These are phyloP conservation scores for Calonectria henricotiae DNA, from an alignment of 2,329 filamentous ascomycete genomes.

Conservation along the genomic window DNA sequence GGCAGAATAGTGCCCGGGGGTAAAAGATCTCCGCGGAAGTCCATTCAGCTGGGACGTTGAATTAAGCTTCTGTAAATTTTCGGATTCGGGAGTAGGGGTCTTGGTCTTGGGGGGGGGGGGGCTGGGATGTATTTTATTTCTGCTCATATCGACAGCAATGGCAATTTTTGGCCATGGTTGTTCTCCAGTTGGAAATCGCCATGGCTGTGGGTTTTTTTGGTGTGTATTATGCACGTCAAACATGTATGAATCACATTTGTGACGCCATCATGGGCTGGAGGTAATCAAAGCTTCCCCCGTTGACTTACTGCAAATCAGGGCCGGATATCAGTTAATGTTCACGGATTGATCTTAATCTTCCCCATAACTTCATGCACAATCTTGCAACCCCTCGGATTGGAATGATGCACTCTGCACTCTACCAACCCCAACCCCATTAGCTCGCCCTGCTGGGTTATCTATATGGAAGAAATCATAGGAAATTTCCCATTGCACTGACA, in stretches of 20 bases:
- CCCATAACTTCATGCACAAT: background rate
- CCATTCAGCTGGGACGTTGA: conserved; percentile 39
- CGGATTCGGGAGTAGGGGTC: conserved; percentile 3
- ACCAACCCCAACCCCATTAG: background rate
- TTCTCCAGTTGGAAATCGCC: background rate
- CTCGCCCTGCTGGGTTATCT: background rate
- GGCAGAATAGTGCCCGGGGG: conserved; percentile 31
- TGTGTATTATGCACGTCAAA: background rate
- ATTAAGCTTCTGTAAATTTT: conserved; percentile 44
- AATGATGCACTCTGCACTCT: background rate
- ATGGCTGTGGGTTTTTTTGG: background rate
- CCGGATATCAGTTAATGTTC: too few species aligned
- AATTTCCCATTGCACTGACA: too few species aligned
- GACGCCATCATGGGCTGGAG: background rate
- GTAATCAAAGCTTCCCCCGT: background rate
- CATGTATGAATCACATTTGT: background rate
- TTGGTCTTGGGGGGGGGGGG: background rate
- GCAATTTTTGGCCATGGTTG: too few species aligned
- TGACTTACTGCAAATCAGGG: too few species aligned
- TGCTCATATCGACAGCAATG: background rate
- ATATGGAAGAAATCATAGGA: background rate
- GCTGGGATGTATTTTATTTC: conserved; percentile 16
- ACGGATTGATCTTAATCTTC: too few species aligned
- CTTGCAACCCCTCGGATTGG: background rate
- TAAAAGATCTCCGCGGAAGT: conserved; percentile 20